phyloP scores from a whole-genome alignment of 106 monocot genomes.

The Platanthera zijinensis region DNA sequence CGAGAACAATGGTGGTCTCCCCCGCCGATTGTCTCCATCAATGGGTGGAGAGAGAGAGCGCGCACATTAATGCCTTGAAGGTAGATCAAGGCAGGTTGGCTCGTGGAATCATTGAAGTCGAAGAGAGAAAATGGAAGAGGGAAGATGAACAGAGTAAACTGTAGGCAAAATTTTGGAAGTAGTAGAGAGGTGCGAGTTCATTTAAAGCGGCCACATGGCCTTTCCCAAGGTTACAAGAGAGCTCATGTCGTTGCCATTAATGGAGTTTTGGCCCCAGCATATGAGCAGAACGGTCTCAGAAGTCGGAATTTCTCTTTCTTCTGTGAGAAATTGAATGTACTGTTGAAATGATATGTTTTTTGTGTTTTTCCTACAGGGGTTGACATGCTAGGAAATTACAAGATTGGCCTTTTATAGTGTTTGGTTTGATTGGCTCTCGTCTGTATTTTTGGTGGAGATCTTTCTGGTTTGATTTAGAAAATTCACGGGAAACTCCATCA shows the following conservation, averaged over 20 bases:
- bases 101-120: not conserved
- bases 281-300: too few relatives aligned
- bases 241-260: not conserved
- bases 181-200: not conserved
- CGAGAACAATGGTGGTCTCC: not conserved
- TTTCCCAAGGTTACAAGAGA: not conserved
- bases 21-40: not conserved
- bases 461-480: too few relatives aligned
- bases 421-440: too few relatives aligned
- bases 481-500: too few relatives aligned
- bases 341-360: too few relatives aligned
- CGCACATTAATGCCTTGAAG: not conserved
- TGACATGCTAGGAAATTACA: too few relatives aligned
- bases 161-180: too few relatives aligned
- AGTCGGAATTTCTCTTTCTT: too few relatives aligned
- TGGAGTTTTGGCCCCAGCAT: not conserved
- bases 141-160: not conserved
- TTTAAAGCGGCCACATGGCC: conserved; percentile 4
- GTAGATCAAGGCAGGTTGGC: not conserved
- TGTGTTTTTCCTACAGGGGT: too few relatives aligned
- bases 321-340: too few relatives aligned
- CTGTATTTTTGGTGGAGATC: too few relatives aligned
- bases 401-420: too few relatives aligned
- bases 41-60: not conserved
- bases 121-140: not conserved